phyloP scores from a whole-genome alignment of 345 rosid genomes.

The Salix viminalis region DNA sequence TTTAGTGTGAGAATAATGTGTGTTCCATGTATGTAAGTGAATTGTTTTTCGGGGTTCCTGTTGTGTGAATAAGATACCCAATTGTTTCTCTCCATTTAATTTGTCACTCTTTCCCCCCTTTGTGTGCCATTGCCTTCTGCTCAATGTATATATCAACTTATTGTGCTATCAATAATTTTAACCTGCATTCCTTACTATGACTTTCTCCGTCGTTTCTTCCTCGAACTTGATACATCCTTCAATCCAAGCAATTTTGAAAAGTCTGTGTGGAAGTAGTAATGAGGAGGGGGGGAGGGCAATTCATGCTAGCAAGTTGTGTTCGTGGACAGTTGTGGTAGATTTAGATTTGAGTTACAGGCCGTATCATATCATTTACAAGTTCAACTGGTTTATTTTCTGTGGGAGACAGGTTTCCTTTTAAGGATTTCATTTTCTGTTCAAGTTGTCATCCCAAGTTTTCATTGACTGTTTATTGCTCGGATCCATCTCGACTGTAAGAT shows the following conservation, averaged over 20 bases:
- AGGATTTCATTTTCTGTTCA: neutral
- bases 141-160: neutral
- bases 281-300: neutral
- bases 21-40: constrained; percentile 36
- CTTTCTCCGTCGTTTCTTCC: neutral
- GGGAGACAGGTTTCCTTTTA: neutral
- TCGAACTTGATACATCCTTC: neutral
- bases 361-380: neutral
- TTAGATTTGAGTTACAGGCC: neutral
- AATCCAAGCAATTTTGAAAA: neutral
- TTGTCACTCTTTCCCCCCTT: neutral
- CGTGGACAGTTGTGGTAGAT: neutral
- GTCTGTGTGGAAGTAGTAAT: neutral
- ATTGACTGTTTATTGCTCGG: neutral
- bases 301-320: neutral
- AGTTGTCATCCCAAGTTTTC: neutral
- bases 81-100: constrained; percentile 13
- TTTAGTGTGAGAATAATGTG: constrained; percentile 34
- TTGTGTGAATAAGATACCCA: constrained; percentile 49
- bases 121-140: neutral
- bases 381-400: neutral
- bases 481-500: neutral
- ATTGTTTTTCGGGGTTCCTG: constrained; percentile 34
- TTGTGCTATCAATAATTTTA: neutral
- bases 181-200: neutral